Conservation (phyloP, 257 asterid species). For the Solanum chiquidenum region DNA sequence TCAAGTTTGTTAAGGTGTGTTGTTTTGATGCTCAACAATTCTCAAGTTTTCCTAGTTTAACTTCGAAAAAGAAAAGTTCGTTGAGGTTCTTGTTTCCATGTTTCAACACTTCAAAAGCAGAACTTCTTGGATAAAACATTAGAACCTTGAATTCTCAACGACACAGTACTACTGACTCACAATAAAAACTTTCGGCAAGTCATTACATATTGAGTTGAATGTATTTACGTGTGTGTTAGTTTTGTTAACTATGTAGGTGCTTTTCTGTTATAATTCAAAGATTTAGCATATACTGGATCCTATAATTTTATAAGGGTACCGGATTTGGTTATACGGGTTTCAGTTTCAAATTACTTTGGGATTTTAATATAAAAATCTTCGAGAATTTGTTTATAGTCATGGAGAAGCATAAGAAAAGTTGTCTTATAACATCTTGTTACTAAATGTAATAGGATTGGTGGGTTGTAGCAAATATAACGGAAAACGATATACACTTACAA, state of each 20-base stretch:
- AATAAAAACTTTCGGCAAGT: background rate
- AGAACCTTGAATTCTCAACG: background rate
- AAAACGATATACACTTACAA: slow-evolving; percentile 33
- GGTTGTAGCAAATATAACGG: background rate
- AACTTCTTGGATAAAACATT: background rate
- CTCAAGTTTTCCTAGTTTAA: background rate
- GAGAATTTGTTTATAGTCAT: background rate
- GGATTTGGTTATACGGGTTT: background rate
- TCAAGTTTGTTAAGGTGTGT: no score
- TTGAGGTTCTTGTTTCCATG: background rate
- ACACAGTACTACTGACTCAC: background rate
- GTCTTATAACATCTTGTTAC: background rate
- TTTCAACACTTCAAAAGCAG: background rate
- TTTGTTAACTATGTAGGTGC: background rate
- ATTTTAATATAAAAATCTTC: background rate
- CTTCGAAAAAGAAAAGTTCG: background rate
- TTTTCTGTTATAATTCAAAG: background rate
- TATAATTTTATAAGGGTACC: background rate
- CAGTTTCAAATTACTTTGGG: background rate
- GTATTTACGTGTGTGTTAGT: background rate
- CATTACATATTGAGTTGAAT: background rate
- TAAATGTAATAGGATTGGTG: background rate
- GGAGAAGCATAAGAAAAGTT: background rate
- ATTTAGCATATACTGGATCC: background rate
- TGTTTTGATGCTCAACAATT: background rate